phyloP scores from a whole-genome alignment of 345 rosid genomes.

The Arabis hirsuta region DNA sequence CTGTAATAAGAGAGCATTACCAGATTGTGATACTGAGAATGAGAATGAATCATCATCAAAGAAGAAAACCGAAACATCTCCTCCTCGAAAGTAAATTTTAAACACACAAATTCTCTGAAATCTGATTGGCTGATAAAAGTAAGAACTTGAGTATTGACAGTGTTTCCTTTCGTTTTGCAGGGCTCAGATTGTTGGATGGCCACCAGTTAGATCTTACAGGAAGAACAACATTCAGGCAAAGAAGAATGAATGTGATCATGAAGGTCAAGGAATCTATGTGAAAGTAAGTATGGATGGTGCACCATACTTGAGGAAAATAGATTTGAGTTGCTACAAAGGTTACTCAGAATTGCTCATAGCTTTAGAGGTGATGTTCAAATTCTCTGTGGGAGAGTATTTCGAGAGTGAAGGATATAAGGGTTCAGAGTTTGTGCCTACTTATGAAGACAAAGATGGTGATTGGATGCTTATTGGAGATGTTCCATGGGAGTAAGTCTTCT shows the following conservation, averaged over 20 bases:
- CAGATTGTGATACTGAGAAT: constrained; percentile 17
- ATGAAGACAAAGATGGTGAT: constrained; percentile 87
- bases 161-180: constrained; percentile 45
- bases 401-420: constrained; percentile 68
- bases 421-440: constrained; percentile 69
- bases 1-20: constrained; percentile 59
- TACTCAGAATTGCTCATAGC: constrained; percentile 63
- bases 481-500: constrained; percentile 62
- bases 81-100: constrained; percentile 35
- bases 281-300: constrained; percentile 90
- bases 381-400: constrained; percentile 58
- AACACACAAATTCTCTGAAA: constrained; percentile 4
- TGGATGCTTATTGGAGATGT: constrained; percentile 94
- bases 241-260: constrained; percentile 50
- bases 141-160: neutral
- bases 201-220: constrained; percentile 83
- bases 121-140: neutral
- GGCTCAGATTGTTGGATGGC: constrained; percentile 88
- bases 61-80: constrained; percentile 16
- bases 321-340: constrained; percentile 58
- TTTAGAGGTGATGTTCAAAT: constrained; percentile 63
- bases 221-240: constrained; percentile 59
- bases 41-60: constrained; percentile 33
- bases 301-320: constrained; percentile 78
- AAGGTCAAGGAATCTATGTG: constrained; percentile 51